Percentiles rank a stretch among this genome's conserved stretches.
Conservation (phyloP, 352 stramenopile genomes). For the Phytophthora parvispora region DNA sequence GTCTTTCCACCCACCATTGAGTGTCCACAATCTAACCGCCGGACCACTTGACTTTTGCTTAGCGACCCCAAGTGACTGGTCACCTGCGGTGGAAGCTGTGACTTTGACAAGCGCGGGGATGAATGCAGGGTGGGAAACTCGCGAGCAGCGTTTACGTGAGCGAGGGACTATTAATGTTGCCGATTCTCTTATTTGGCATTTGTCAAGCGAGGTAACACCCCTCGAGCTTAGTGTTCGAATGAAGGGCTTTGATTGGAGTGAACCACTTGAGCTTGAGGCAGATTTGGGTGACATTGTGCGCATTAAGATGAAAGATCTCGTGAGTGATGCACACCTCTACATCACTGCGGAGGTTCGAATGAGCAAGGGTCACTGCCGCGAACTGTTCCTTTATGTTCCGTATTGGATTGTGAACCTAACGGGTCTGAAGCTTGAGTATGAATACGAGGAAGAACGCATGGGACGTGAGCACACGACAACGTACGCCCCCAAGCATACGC, state of each 20-base stretch:
- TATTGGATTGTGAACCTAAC: conserved; percentile 93
- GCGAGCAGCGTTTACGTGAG: conserved; percentile 80
- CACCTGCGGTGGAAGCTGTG: conserved; percentile 51
- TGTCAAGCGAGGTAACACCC: conserved; percentile 82
- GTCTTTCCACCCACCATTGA: conserved; percentile 80
- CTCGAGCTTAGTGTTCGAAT: conserved; percentile 84
- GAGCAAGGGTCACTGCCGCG: conserved; percentile 63
- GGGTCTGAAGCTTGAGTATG: conserved; percentile 85
- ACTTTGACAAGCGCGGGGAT: conserved; percentile 43
- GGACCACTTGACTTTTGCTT: conserved; percentile 80
- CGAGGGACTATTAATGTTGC: conserved; percentile 82
- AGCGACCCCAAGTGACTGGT: conserved; percentile 79
- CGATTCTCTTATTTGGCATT: conserved; percentile 86
- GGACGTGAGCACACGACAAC: conserved; percentile 73
- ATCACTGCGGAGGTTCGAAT: conserved; percentile 73
- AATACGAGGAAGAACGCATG: conserved; percentile 83
- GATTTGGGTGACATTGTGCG: conserved; percentile 64
- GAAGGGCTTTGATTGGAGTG: conserved; percentile 90
- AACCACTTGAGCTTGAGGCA: conserved; percentile 63
- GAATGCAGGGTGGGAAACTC: conserved; percentile 78
- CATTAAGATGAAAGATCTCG: conserved; percentile 85
- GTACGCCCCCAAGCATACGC: conserved; percentile 36
- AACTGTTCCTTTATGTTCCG: conserved; percentile 87
- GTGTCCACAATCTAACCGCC: conserved; percentile 86
- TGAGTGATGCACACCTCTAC: conserved; percentile 79